Base-by-base conservation (phyloP, 2,329 filamentous ascomycete genomes). In the Chrysosporium keratinophilum region DNA sequence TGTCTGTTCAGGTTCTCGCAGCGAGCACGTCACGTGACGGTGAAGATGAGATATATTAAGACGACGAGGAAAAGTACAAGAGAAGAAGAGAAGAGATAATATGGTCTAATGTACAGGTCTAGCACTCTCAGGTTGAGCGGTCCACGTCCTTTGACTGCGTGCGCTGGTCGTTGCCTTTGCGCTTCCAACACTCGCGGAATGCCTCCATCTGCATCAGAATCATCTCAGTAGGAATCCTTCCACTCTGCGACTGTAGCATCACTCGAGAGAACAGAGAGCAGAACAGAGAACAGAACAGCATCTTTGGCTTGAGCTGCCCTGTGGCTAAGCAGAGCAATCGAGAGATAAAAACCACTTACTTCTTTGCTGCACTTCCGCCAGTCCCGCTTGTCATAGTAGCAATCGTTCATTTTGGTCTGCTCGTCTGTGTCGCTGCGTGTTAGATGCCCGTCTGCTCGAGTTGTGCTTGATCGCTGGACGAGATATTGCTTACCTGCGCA, bases 301-400 rank as follows among this genome's bases (percentile, higher is more conserved):
- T 19, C 23, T 4, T 19, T 17, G 17, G n/a, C 45, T 48, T 31
- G 20, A 51, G 5, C 11, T 28, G 40, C 17, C 14, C 17, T 40
- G 17, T 42, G 19, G 37, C 44, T 34, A 39, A 48, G 19, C 17
- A 42, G 12, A 35, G 17, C 23, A 23, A 43, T 19, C 35, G 31
- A 28, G 54, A 73, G 20, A 45, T 35, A 33, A 39, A 42, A 50
- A 44, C 40, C 54, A 73, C 85, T 75, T 69, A 95, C 91, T 81
- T 97, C 91, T 60, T 82, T 77, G 66, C 86, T 86, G 71, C 93
- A 98, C 55, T 79, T 77, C 62, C 93, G 78, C 91, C 93, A 98
- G 68, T 98, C 93, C 68, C 90, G 95, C 78, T 90, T 95, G 53
- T 91, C 88, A 66, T 82, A 95, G 70, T 94, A 95, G 71, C 93